Conservation (phyloP, 2,329 filamentous ascomycete genomes). For the Exophiala mesophila region DNA sequence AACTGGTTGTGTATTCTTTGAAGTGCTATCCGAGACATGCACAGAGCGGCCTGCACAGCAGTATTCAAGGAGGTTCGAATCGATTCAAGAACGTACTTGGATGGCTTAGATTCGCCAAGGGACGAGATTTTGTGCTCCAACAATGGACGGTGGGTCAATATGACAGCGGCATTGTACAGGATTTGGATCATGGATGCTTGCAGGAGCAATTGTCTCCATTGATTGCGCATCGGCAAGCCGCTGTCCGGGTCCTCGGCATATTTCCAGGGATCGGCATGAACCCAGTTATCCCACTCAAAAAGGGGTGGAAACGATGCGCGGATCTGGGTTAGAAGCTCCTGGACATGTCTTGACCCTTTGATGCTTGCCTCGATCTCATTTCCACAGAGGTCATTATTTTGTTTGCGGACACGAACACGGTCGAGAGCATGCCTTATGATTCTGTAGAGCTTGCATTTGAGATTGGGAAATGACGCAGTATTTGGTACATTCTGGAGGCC, state of each 20-base stretch:
- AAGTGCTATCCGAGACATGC: slow-evolving; percentile 28
- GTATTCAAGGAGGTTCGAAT: slow-evolving; percentile 1
- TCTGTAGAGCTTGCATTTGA: slow-evolving; percentile 28
- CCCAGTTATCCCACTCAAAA: slow-evolving; percentile 3
- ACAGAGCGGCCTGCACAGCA: slow-evolving; percentile 28
- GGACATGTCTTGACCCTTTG: background rate
- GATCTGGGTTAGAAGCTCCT: background rate
- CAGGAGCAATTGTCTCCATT: slow-evolving; percentile 13
- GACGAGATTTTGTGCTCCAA: slow-evolving; percentile 21
- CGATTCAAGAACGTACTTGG: background rate
- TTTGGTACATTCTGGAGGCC: slow-evolving; percentile 1
- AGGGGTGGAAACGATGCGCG: background rate
- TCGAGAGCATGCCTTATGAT: slow-evolving; percentile 27
- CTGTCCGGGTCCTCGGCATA: background rate
- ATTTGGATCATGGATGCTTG: slow-evolving; percentile 23
- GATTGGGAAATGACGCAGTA: slow-evolving; percentile 25
- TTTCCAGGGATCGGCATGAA: background rate
- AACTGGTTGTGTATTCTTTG: slow-evolving; percentile 28
- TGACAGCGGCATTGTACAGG: slow-evolving; percentile 25
- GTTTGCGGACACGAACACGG: slow-evolving; percentile 26
- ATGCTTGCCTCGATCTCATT: slow-evolving; percentile 1
- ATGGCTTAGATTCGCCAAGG: slow-evolving; percentile 8
- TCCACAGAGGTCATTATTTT: background rate
- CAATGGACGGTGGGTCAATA: slow-evolving; percentile 25
- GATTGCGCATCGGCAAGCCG: slow-evolving; percentile 6